phyloP scores from a whole-genome alignment of 225 moss, liverwort and hornwort species.

The Bryum argenteum region DNA sequence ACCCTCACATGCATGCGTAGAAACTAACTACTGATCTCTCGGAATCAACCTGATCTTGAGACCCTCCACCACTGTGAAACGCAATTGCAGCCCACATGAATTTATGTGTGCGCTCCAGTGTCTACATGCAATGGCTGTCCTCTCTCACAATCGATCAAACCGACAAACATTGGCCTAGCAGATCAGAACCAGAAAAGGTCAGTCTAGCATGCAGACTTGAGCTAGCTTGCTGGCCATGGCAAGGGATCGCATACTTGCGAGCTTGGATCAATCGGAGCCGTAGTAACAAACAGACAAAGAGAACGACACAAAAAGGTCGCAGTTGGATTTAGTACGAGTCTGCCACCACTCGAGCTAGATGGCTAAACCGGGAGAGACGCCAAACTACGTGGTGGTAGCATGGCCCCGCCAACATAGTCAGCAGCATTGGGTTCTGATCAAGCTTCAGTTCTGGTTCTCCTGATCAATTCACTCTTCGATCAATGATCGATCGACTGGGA shows the following conservation, averaged over 20 bases:
- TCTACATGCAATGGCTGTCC: not conserved
- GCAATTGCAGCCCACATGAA: no score
- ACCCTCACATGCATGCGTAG: no score
- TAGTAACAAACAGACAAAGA: not conserved
- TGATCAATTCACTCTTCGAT: no score
- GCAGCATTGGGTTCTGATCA: not conserved
- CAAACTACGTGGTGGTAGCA: not conserved
- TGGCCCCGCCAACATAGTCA: no score
- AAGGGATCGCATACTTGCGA: not conserved
- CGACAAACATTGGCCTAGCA: not conserved
- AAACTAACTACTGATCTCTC: not conserved
- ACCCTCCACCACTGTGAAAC: not conserved
- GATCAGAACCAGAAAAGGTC: not conserved
- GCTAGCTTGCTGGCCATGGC: not conserved
- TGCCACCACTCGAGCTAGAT: no score
- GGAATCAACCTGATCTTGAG: not conserved
- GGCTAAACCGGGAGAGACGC: no score
- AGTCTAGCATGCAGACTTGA: no score
- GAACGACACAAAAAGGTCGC: not conserved
- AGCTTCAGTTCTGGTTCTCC: no score
- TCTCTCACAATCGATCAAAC: not conserved
- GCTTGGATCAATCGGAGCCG: not conserved
- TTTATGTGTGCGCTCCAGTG: no score
- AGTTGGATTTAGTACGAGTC: not conserved
- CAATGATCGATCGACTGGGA: no score